Evolutionary conservation across 495 filamentous ascomycete species (phyloP).

Genomic region (Penicillium lagena): DNA sequence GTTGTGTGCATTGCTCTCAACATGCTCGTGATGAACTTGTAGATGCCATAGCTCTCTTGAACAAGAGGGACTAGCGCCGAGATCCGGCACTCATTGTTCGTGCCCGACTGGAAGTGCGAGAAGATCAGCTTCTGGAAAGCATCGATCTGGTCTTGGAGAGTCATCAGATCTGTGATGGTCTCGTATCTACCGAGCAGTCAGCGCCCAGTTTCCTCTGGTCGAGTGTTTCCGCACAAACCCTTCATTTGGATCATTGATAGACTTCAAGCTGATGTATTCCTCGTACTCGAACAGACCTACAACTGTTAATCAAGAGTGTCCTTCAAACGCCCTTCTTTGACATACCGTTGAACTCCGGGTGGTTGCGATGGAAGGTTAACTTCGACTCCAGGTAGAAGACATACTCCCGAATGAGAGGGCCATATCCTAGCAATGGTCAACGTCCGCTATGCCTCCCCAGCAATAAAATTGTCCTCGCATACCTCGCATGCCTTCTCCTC

Average conservation of each 20-base stretch:
- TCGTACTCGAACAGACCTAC: constrained; percentile 89
- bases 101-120: constrained; percentile 83
- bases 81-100: constrained; percentile 95
- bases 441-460: neutral
- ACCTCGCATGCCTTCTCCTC: constrained; percentile 80
- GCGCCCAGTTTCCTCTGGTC: neutral
- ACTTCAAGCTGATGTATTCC: constrained; percentile 96
- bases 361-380: constrained; percentile 86
- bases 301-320: constrained; percentile 3
- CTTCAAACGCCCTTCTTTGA: neutral
- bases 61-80: constrained; percentile 89
- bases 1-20: constrained; percentile 93
- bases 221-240: constrained; percentile 39
- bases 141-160: constrained; percentile 94
- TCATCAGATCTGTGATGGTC: constrained; percentile 94
- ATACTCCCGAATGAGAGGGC: constrained; percentile 88
- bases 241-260: constrained; percentile 97
- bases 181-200: constrained; percentile 59
- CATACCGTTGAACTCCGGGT: constrained; percentile 94
- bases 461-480: constrained; percentile 7
- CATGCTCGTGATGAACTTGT: constrained; percentile 95
- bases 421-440: constrained; percentile 57
- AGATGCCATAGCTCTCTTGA: constrained; percentile 97
- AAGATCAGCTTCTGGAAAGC: constrained; percentile 97
- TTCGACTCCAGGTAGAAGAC: constrained; percentile 91